Evolutionary conservation across 1,139 yeast species (phyloP), one percentile per base, ranked within the genome.

Genomic region (Fermentozyma sake): DNA sequence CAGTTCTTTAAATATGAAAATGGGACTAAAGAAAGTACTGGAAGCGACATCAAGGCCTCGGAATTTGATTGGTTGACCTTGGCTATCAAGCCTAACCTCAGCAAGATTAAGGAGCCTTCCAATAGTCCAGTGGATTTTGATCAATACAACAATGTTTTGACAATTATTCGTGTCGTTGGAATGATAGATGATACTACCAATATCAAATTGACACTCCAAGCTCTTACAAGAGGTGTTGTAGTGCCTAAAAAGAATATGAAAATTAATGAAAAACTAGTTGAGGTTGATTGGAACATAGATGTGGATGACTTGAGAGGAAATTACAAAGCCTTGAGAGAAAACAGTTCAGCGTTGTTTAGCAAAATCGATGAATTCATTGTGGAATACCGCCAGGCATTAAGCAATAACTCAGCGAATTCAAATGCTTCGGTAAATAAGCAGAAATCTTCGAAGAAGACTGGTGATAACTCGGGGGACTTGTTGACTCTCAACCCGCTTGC

Each of bases 401-500:
- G 38, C 10, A 18, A 14, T 9, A 32, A 31, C 10, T 23, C 31
- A 15, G 21, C 35, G 7, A 33, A 33, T 13, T 27, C 29, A 7
- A 28, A 24, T 10, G 14, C 25, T 12, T 25, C 23, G 4, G 29
- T 31, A 10, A 29, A 23, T 2, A 19, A 15, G 9, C 27, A 22
- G 23, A 32, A 16, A 15, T 24, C 33, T 8, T 18, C 18, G 21
- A 31, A 14, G 11, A 22, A 30, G 12, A 34, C 28, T 14, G 24
- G 24, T 6, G 19, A 18, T 3, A 16, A 20, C 13, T 22, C 23
- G 4, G 45, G 49, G 7, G 64, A 68, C 33, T 54, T 78, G 10
- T 48, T 76, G 19, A 59, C 74, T 2, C 55, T 79, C 20, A 71
- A 79, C 12, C 89, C 87, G 0, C 50, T 79, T 29, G 78, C 85